Conservation (phyloP, 495 filamentous ascomycete species). For the Hypoxylon fragiforme region DNA sequence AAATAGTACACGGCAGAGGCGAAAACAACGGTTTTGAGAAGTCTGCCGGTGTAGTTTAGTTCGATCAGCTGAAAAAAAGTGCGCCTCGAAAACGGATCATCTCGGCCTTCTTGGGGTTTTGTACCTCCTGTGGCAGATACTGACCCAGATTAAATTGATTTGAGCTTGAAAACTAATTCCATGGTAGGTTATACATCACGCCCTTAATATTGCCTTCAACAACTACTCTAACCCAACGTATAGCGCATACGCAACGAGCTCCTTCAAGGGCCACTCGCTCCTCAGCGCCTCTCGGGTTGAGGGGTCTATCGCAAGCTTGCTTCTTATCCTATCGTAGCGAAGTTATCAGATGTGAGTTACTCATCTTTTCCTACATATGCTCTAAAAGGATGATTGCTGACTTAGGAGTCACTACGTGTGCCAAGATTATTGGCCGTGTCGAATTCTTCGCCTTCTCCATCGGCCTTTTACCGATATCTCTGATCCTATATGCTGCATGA, state of each 20-base stretch:
- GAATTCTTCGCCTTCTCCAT: not conserved
- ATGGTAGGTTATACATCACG: not conserved
- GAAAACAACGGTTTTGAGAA: not conserved
- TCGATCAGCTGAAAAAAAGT: not conserved
- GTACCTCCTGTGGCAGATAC: not conserved
- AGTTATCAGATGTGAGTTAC: not conserved
- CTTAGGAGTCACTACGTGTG: too few species aligned
- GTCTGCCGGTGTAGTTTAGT: slow-evolving; percentile 1
- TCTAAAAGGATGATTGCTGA: too few species aligned
- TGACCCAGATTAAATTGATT: not conserved
- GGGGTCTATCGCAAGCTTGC: not conserved
- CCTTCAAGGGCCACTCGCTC: not conserved
- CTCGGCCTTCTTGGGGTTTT: not conserved
- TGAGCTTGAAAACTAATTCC: not conserved
- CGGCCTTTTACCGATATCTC: not conserved
- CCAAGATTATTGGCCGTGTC: not conserved
- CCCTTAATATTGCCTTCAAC: not conserved
- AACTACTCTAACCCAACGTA: not conserved
- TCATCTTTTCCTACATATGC: too few species aligned
- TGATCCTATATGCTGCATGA: not conserved
- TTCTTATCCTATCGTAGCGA: not conserved
- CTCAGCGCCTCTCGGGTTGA: not conserved
- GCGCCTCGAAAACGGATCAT: slow-evolving; percentile 4
- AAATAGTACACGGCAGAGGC: not conserved
- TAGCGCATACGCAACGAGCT: not conserved